Evolutionary conservation across 176 grass and related monocot species (phyloP).

Genomic region (Zea mays): DNA sequence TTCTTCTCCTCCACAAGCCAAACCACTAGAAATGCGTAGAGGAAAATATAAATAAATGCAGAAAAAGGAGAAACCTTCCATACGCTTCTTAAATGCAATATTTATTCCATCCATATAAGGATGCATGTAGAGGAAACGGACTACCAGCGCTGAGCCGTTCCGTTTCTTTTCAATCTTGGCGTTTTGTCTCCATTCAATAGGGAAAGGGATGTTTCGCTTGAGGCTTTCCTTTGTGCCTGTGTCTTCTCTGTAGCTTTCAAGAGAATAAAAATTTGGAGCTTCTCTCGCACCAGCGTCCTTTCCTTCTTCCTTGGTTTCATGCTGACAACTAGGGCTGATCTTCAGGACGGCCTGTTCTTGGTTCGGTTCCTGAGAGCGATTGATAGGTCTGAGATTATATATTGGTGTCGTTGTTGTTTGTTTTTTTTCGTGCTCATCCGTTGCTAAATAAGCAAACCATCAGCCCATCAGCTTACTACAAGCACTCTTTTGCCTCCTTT

Average conservation of each 20-base stretch:
- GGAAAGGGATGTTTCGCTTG: conserved; percentile 40
- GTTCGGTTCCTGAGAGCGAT: conserved; percentile 3
- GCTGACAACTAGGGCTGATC: conserved; percentile 13
- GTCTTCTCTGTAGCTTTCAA: conserved; percentile 40
- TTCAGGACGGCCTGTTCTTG: conserved; percentile 29
- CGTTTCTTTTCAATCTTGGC: conserved; percentile 18
- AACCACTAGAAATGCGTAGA: neutral
- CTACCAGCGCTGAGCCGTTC: conserved; percentile 31
- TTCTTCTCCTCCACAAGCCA: conserved; percentile 24
- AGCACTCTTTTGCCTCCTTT: conserved; percentile 1
- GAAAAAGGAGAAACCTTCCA: conserved; percentile 30
- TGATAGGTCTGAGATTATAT: conserved; percentile 13
- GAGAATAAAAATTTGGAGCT: conserved; percentile 18
- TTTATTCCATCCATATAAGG: conserved; percentile 19
- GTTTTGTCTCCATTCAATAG: conserved; percentile 35
- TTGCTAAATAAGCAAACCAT: conserved; percentile 8
- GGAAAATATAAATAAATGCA: conserved; percentile 27
- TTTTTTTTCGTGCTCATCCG: neutral
- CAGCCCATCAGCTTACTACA: neutral
- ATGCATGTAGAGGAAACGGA: conserved; percentile 15
- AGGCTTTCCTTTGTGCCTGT: conserved; percentile 32
- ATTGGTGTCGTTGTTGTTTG: neutral
- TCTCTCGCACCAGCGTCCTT: conserved; percentile 10
- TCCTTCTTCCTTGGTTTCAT: neutral
- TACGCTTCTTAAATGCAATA: conserved; percentile 36